Conservation (phyloP, 2,329 filamentous ascomycete genomes). For the Endocalyx cinctus region DNA sequence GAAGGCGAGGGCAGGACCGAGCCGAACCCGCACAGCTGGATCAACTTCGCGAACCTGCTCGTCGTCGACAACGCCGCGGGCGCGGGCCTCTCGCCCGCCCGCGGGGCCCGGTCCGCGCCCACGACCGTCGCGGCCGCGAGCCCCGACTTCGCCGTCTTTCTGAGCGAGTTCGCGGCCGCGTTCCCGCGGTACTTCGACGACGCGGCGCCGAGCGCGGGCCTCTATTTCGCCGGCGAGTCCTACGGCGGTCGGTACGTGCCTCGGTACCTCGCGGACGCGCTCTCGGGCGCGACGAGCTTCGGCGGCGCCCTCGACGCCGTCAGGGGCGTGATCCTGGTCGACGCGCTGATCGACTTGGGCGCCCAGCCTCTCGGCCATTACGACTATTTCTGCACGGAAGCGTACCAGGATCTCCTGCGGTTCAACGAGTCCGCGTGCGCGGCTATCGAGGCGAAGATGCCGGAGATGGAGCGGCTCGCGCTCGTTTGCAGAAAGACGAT, state of each 20-base stretch:
- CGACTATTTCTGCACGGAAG: conserved; percentile 6
- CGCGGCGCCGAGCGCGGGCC: no score
- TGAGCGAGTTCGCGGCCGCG: conserved; percentile 1
- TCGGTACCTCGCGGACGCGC: conserved; percentile 4
- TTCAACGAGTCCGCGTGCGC: conserved; percentile 5
- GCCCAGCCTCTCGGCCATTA: conserved; percentile 4
- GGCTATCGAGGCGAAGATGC: conserved; percentile 2
- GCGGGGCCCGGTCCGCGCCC: conserved; percentile 1
- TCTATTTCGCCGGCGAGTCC: conserved; percentile 7
- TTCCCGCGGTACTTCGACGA: conserved; percentile 9
- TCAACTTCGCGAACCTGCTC: conserved; percentile 6
- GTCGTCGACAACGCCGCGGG: conserved; percentile 7
- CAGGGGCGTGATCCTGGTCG: conserved; percentile 7
- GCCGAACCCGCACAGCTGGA: conserved; percentile 7
- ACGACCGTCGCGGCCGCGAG: conserved; percentile 3
- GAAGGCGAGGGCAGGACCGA: background rate
- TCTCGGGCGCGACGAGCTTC: background rate
- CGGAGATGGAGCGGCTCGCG: conserved; percentile 3
- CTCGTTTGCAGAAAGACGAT: conserved; percentile 2
- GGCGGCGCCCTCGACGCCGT: conserved; percentile 1
- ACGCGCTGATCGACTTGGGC: conserved; percentile 5
- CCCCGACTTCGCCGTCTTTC: conserved; percentile 5
- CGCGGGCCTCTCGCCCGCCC: conserved; percentile 3
- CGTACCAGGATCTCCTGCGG: conserved; percentile 8
- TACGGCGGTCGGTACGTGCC: conserved; percentile 6